phyloP scores from a whole-genome alignment of 129 eudicot species.

The Centella asiatica region DNA sequence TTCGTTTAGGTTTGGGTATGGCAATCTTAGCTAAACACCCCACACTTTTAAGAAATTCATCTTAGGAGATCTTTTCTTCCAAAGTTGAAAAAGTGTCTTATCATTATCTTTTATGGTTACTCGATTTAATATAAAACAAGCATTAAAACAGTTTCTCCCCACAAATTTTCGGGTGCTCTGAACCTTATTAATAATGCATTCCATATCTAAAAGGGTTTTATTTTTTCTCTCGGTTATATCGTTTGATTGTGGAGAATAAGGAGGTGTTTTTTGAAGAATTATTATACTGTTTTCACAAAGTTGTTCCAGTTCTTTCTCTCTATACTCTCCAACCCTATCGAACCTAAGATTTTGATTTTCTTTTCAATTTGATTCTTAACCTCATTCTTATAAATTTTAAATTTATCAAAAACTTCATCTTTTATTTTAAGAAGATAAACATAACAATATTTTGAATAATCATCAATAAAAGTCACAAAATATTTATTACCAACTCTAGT shows the following conservation, averaged over 20 bases:
- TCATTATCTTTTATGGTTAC: not conserved
- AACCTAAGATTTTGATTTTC: not conserved
- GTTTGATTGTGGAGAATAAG: slow-evolving; percentile 8
- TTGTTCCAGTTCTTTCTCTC: not conserved
- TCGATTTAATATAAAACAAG: slow-evolving; percentile 8
- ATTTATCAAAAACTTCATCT: not conserved
- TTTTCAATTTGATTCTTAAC: not conserved
- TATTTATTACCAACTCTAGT: not conserved
- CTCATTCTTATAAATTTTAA: not conserved
- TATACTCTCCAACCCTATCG: not conserved
- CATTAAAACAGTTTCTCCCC: slow-evolving; percentile 3
- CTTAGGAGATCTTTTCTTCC: slow-evolving; percentile 2
- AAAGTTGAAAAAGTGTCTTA: slow-evolving; percentile 8
- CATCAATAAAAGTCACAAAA: not conserved
- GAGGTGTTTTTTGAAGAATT: slow-evolving; percentile 6
- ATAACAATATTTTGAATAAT: not conserved
- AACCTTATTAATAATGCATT: not conserved
- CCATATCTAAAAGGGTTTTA: slow-evolving; percentile 7
- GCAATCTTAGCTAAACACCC: slow-evolving; percentile 13
- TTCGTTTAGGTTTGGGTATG: slow-evolving; percentile 1
- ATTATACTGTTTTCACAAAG: slow-evolving; percentile 1
- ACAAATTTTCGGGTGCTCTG: not conserved
- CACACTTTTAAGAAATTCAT: slow-evolving; percentile 12
- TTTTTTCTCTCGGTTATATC: slow-evolving; percentile 7
- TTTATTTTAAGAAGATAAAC: not conserved